Percentiles rank a stretch among this genome's conserved stretches.
These are phyloP conservation scores for Pseudogymnoascus sp. DNA, from an alignment of 2,329 filamentous ascomycete species.

Conservation along the genomic window DNA sequence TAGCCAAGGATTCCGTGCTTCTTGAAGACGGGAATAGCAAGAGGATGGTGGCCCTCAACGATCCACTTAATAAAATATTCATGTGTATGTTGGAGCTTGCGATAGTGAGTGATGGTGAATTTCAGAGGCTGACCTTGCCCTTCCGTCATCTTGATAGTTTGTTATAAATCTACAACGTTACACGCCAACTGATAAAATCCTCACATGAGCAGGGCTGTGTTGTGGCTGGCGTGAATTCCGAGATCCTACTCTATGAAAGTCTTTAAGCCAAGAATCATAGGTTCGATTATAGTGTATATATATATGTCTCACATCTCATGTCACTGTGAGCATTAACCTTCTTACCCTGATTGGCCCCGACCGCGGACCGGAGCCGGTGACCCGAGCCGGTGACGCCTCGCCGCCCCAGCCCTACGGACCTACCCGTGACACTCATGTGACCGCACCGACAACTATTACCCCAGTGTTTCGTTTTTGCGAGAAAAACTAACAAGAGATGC, in stretches of 20 bases:
- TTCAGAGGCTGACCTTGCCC: slow-evolving; percentile 18
- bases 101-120: slow-evolving; percentile 27
- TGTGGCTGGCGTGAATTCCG: background rate
- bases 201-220: slow-evolving; percentile 1
- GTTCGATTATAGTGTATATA: background rate
- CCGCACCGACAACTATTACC: background rate
- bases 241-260: background rate
- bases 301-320: background rate
- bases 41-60: slow-evolving; percentile 24
- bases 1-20: slow-evolving; percentile 23
- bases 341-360: background rate
- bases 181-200: background rate
- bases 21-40: slow-evolving; percentile 26
- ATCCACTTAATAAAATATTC: slow-evolving; percentile 29
- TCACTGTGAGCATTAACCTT: background rate
- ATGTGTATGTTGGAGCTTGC: slow-evolving; percentile 25
- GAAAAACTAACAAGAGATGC: background rate
- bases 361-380: background rate
- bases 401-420: background rate
- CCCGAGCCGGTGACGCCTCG: background rate
- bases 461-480: background rate
- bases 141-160: slow-evolving; percentile 15
- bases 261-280: background rate
- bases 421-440: background rate
- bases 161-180: background rate